Percentiles rank a stretch among this genome's conserved stretches.
Evolutionary conservation across 2,329 filamentous ascomycete species (phyloP).

Genomic region (Diaporthe ampelina): DNA sequence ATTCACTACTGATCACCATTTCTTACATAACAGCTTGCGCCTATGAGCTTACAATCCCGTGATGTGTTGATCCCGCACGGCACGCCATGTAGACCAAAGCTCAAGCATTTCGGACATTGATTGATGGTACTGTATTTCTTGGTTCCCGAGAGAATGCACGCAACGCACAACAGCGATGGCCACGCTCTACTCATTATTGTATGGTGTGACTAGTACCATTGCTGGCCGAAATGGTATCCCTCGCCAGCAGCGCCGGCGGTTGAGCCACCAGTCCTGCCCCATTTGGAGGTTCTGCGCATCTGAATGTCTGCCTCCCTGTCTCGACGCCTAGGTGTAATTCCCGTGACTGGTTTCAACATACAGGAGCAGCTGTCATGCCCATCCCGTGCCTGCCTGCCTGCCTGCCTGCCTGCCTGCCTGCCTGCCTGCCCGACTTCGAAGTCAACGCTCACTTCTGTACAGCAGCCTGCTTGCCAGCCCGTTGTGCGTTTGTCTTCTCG

Average conservation of each 20-base stretch:
- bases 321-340: not conserved
- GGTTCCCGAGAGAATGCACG: not conserved
- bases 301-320: not conserved
- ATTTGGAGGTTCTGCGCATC: not conserved
- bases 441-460: slow-evolving; percentile 33
- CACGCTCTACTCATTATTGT: not conserved
- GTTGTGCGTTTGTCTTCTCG: slow-evolving; percentile 47
- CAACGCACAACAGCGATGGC: not conserved
- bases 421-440: not conserved
- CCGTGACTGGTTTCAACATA: not conserved
- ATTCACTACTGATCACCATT: too few relatives aligned
- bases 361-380: not conserved
- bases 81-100: not conserved
- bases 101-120: not conserved
- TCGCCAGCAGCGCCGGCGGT: not conserved
- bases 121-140: not conserved
- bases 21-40: not conserved
- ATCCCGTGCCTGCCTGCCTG: not conserved
- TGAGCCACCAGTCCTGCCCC: not conserved
- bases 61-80: too few relatives aligned
- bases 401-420: not conserved
- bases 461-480: slow-evolving; percentile 37
- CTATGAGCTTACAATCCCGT: not conserved
- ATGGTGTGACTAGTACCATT: slow-evolving; percentile 32
- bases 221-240: slow-evolving; percentile 11